Conservation (phyloP, 768 basidiomycete species). For the Asterophora lycoperdoides region DNA sequence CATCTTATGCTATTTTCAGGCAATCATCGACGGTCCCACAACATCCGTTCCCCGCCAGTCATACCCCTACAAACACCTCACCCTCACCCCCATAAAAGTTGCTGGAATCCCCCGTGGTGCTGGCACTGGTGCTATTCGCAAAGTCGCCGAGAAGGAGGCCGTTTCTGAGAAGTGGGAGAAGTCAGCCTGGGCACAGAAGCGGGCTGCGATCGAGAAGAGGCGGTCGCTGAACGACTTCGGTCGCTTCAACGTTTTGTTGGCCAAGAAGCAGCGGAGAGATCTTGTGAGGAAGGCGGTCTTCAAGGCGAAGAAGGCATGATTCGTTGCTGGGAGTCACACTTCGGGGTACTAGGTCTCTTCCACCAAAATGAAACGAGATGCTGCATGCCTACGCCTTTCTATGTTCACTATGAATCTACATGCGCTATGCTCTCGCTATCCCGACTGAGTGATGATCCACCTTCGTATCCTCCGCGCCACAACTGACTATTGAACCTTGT, state of each 20-base stretch:
- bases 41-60: constrained; percentile 91
- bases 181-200: constrained; percentile 85
- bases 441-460: not conserved
- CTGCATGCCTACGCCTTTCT: constrained; percentile 4
- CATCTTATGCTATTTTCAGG: constrained; percentile 42
- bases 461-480: too few species aligned
- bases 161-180: constrained; percentile 85
- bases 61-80: constrained; percentile 88
- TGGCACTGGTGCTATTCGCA: constrained; percentile 76
- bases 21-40: constrained; percentile 91
- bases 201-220: constrained; percentile 68
- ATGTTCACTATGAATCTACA: constrained; percentile 9
- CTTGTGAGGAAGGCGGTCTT: constrained; percentile 64
- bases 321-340: not conserved
- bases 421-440: constrained; percentile 6
- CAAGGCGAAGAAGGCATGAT: constrained; percentile 49
- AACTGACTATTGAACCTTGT: too few species aligned
- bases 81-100: constrained; percentile 83
- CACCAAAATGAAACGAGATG: constrained; percentile 9
- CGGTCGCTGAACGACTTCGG: constrained; percentile 85
- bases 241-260: constrained; percentile 82
- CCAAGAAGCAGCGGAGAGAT: constrained; percentile 86
- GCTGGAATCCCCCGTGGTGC: constrained; percentile 84
- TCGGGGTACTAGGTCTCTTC: constrained; percentile 10
- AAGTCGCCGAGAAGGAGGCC: constrained; percentile 82